Percentiles rank a stretch among this genome's conserved stretches.
Evolutionary conservation across 352 stramenopile species (phyloP).

Genomic region (Phytopythium aichiense): DNA sequence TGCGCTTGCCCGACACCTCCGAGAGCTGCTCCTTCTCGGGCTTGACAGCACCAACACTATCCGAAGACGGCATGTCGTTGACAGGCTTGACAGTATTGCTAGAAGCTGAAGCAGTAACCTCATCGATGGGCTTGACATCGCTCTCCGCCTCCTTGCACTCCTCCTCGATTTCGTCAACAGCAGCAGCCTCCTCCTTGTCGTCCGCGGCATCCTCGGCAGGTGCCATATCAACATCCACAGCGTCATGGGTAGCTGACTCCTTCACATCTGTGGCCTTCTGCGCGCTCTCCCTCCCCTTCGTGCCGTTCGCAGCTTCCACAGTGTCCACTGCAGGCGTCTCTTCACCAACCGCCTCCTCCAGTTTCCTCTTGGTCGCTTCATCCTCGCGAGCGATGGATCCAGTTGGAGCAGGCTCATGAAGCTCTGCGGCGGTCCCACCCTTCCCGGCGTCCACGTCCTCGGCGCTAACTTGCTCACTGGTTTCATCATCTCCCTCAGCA

Average conservation of each 20-base stretch:
- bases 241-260: background rate
- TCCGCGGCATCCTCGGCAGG: background rate
- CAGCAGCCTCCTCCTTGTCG: background rate
- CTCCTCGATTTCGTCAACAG: background rate
- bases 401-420: background rate
- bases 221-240: background rate
- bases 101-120: background rate
- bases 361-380: background rate
- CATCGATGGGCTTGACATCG: background rate
- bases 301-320: too few relatives aligned
- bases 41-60: background rate
- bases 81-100: background rate
- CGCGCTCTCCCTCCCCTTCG: background rate
- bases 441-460: background rate
- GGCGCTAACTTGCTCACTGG: background rate
- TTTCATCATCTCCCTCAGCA: background rate
- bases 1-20: constrained; percentile 18
- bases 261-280: background rate
- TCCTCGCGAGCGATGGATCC: background rate
- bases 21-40: constrained; percentile 6
- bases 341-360: background rate
- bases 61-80: background rate
- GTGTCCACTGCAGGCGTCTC: background rate
- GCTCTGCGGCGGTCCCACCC: background rate
- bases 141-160: background rate